Evolutionary conservation across 805 yeast species (phyloP).

Genomic region (Vanderwaltozyma verrucispora): DNA sequence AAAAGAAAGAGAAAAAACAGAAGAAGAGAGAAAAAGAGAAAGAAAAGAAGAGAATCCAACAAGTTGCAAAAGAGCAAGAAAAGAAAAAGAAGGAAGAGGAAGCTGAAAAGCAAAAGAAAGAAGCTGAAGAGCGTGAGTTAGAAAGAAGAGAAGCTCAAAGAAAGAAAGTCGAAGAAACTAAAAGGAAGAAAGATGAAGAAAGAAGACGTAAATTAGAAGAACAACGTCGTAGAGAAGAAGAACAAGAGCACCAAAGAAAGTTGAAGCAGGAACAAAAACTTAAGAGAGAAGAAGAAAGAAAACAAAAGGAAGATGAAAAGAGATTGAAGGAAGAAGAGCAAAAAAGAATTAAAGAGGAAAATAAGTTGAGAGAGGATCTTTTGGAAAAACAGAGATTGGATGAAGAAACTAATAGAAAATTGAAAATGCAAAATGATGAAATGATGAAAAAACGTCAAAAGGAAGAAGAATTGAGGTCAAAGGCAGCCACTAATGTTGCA

Average conservation of each 20-base stretch:
- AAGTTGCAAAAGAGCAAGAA: slow-evolving; percentile 55
- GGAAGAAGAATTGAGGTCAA: neutral
- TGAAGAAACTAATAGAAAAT: slow-evolving; percentile 14
- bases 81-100: slow-evolving; percentile 45
- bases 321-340: slow-evolving; percentile 22
- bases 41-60: slow-evolving; percentile 56
- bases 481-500: neutral
- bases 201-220: slow-evolving; percentile 32
- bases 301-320: slow-evolving; percentile 23
- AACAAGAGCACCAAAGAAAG: slow-evolving; percentile 30
- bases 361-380: slow-evolving; percentile 2
- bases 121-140: slow-evolving; percentile 34
- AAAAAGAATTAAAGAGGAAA: slow-evolving; percentile 20
- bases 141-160: slow-evolving; percentile 31
- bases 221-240: slow-evolving; percentile 33
- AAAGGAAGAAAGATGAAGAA: slow-evolving; percentile 31
- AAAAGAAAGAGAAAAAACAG: slow-evolving; percentile 54
- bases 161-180: slow-evolving; percentile 33
- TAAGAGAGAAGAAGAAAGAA: slow-evolving; percentile 31
- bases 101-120: slow-evolving; percentile 36
- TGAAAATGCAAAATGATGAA: slow-evolving; percentile 10
- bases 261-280: slow-evolving; percentile 32
- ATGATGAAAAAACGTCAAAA: neutral
- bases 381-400: slow-evolving; percentile 19
- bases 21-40: slow-evolving; percentile 58